phyloP scores from a whole-genome alignment of 805 yeast species.

The Monosporozyma aerobia region DNA sequence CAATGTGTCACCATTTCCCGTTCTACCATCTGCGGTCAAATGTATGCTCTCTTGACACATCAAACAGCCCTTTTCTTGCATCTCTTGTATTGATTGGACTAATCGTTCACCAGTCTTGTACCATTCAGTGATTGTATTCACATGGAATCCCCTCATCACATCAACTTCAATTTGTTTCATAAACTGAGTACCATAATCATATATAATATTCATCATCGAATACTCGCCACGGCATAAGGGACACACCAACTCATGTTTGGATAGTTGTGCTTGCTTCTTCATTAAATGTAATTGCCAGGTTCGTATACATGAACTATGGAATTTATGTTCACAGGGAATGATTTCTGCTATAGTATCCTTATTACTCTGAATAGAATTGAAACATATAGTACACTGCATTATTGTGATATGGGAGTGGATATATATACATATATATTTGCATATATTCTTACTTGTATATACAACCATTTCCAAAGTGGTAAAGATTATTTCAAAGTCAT shows the following conservation, averaged over 20 bases:
- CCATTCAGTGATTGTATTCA: constrained; percentile 3
- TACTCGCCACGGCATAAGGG: constrained; percentile 24
- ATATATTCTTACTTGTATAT: background rate
- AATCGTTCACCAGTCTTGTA: background rate
- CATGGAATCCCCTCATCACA: constrained; percentile 11
- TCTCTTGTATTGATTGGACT: background rate
- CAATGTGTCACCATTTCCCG: background rate
- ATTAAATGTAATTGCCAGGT: constrained; percentile 36
- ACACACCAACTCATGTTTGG: constrained; percentile 15
- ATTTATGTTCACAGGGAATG: constrained; percentile 45
- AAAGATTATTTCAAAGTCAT: background rate
- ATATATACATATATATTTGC: background rate
- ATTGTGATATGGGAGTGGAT: too few relatives aligned
- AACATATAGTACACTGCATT: constrained; percentile 51
- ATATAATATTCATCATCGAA: constrained; percentile 3
- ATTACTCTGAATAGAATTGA: constrained; percentile 31
- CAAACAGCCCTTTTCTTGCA: background rate
- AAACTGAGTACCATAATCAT: constrained; percentile 5
- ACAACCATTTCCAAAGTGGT: background rate
- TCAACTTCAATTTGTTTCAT: constrained; percentile 5
- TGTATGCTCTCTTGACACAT: background rate
- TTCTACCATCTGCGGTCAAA: background rate
- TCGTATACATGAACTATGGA: constrained; percentile 48
- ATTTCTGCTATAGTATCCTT: constrained; percentile 22
- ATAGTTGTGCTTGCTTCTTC: constrained; percentile 8